Evolutionary conservation across 2,329 filamentous ascomycete species (phyloP), one percentile per base, ranked within the genome.

Genomic region (Coniochaeta sp.): DNA sequence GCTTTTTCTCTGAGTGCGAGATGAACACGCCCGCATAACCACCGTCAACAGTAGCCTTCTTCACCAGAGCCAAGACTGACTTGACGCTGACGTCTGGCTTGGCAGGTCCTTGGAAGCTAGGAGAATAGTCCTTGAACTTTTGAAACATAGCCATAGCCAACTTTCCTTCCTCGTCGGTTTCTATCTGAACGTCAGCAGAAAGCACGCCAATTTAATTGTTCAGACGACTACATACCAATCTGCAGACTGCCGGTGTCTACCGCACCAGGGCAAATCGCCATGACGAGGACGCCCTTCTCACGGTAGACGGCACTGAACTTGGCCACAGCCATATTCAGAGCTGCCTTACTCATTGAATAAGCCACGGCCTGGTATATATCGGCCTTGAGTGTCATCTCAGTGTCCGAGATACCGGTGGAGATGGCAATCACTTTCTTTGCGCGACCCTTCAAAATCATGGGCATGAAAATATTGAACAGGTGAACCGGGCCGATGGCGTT

Each of bases 401-500:
- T 22, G 61, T 85, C 82, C 0, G 77, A 79, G 47, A 76, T 61
- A 22, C 80, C 82, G 0, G 69, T 77, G 8, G 78, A 76, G 5
- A 87, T 75, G 24, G 74, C 65, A 28, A 82, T 75, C 17, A 84
- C 72, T 66, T 86, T 86, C 68, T 86, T 86, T 14, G 62, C 66
- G 1, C 69, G 65, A 4, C 83, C 78, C 54, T 81, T 78, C 1
- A 74, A 69, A 36, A 88, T 70, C 0, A 85, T 73, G 0, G 84
- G 82, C 1, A 82, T 57, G 66, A 83, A 84, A 1, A 78, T 64
- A 64, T 81, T 81, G 67, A 81, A 77, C 0, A 83, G 73, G 62
- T 84, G 76, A 59, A 86, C 71, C 56, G 80, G 77, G 44, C 76
- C 81, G 11, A 83, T 52, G 9, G 81, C 77, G 61, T 87, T 87